Base-by-base conservation (phyloP, 176 grass and related monocot species). In the Bromus sterilis region DNA sequence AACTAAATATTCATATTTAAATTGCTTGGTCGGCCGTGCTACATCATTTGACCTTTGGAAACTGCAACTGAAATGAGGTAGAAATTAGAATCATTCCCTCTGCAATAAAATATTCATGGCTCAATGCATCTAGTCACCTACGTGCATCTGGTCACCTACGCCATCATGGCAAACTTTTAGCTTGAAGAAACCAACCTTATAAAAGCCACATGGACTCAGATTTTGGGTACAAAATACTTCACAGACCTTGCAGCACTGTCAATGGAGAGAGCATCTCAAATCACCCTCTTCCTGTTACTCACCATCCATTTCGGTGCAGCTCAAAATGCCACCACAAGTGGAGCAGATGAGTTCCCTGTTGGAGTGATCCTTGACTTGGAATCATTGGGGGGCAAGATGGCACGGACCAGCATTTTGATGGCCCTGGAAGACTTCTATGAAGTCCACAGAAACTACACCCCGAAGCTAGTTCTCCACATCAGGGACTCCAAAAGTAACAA, bases 391-490 rank as follows among this genome's bases (percentile, higher is more conserved):
- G 93, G 93, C 3, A 90, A 83, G 63, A 80, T 84, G 7, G 64
- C 71, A 35, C 37, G 29, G 9, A 86, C 90, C 75, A 90, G 85
- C 35, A 37, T 90, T 32, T 78, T 74, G 5, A 39, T 95, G 87
- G 93, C 93, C 1, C 23, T 92, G 7, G 39, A 90, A 24, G 93
- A 95, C 30, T 95, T 95, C 80, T 92, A 95, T 25, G 21, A 26
- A 0, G 74, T 36, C 1, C 43, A 92, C 53, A 33, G 10, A 0
- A 90, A 88, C 75, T 80, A 82, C 70, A 83, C 25, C 30, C 78
- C 89, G 25, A 86, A 78, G 82, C 75, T 92, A 6, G 66, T 42
- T 43, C 65, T 95, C 36, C 75, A 89, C 58, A 3, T 81, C 53
- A 78, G 68, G 15, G 71, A 85, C 80, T 92, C 89, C 61, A 78